These are phyloP conservation scores for Capronia epimyces DNA, from an alignment of 2,329 filamentous ascomycete species.

Conservation along the genomic window DNA sequence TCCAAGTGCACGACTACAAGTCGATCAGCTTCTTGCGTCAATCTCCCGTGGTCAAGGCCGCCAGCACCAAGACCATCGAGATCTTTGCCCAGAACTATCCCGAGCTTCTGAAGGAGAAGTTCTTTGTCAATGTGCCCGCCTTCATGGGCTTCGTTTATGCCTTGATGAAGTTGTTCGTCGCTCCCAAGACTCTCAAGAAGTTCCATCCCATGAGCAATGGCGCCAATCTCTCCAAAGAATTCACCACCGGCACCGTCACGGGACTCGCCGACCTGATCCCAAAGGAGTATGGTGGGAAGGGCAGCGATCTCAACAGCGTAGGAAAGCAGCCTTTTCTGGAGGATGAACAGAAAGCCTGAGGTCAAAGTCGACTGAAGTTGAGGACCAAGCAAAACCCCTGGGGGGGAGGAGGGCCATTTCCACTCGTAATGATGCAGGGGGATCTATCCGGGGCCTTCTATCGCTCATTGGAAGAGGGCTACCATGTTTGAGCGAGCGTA, in stretches of 20 bases:
- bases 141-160: constrained; percentile 85
- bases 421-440: background rate
- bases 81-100: constrained; percentile 79
- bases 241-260: constrained; percentile 42
- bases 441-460: background rate
- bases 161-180: constrained; percentile 69
- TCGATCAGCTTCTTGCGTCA: constrained; percentile 80
- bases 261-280: constrained; percentile 57
- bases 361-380: background rate
- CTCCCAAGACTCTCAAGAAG: constrained; percentile 68
- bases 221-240: constrained; percentile 58
- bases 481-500: background rate
- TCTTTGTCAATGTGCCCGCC: constrained; percentile 88
- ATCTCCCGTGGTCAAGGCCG: constrained; percentile 68
- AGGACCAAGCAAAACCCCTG: background rate
- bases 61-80: constrained; percentile 73
- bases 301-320: constrained; percentile 42
- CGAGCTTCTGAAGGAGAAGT: constrained; percentile 83
- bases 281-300: constrained; percentile 72
- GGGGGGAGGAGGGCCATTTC: background rate
- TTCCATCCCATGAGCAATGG: constrained; percentile 75
- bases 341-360: constrained; percentile 6
- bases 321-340: constrained; percentile 23
- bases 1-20: constrained; percentile 91
- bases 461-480: constrained; percentile 1